phyloP scores from a whole-genome alignment of 768 basidiomycete species.

The Pisolithus albus region DNA sequence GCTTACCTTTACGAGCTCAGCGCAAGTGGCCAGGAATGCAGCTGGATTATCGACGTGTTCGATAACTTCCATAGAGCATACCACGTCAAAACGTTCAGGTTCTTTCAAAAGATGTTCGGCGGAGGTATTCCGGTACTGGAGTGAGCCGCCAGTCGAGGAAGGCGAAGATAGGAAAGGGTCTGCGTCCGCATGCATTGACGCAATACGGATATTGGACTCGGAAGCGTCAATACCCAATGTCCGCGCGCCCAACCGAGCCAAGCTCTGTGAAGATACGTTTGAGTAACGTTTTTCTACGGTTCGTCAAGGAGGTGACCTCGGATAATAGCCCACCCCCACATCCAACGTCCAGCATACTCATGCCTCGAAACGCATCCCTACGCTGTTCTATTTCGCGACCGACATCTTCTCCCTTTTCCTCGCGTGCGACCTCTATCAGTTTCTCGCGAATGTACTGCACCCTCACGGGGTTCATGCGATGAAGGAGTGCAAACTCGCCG shows the following conservation, averaged over 20 bases:
- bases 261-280: slow-evolving; percentile 44
- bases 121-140: slow-evolving; percentile 65
- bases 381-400: slow-evolving; percentile 24
- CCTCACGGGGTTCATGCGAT: slow-evolving; percentile 91
- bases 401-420: slow-evolving; percentile 38
- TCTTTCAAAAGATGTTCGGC: slow-evolving; percentile 70
- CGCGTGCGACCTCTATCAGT: slow-evolving; percentile 53
- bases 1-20: slow-evolving; percentile 79
- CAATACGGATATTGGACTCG: slow-evolving; percentile 77
- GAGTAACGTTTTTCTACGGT: background rate
- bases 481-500: slow-evolving; percentile 83
- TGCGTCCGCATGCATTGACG: slow-evolving; percentile 68
- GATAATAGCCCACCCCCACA: slow-evolving; percentile 93
- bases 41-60: slow-evolving; percentile 95
- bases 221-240: slow-evolving; percentile 93
- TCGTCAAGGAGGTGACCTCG: slow-evolving; percentile 51
- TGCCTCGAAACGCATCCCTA: slow-evolving; percentile 44
- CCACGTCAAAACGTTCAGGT: slow-evolving; percentile 73
- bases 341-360: slow-evolving; percentile 82
- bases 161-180: slow-evolving; percentile 54
- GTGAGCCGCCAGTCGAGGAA: slow-evolving; percentile 19
- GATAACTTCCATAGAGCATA: slow-evolving; percentile 96
- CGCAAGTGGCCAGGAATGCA: slow-evolving; percentile 74
- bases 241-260: slow-evolving; percentile 82
- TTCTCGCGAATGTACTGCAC: slow-evolving; percentile 79